Conservation (phyloP, 805 yeast species). For the Ogataea minuta region DNA sequence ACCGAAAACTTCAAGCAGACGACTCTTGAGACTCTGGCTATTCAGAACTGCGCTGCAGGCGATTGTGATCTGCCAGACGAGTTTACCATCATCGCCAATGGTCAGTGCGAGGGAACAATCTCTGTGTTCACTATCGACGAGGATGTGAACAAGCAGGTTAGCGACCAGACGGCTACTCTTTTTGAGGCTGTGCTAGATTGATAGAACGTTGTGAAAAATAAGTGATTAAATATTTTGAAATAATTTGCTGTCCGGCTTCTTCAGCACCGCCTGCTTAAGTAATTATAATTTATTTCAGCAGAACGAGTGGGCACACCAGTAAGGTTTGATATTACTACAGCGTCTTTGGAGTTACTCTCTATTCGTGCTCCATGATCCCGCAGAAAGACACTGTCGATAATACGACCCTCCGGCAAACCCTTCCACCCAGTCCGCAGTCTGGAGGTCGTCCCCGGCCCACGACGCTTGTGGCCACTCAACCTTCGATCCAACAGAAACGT, state of each 20-base stretch:
- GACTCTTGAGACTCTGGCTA: constrained; percentile 22
- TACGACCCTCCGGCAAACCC: constrained; percentile 2
- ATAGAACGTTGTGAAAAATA: no score
- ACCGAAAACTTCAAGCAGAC: constrained; percentile 30
- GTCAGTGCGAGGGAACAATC: constrained; percentile 42
- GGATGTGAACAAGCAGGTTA: constrained; percentile 33
- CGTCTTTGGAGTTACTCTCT: background rate
- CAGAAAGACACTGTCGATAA: constrained; percentile 6
- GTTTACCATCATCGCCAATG: constrained; percentile 30
- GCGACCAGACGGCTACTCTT: constrained; percentile 11
- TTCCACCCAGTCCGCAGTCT: constrained; percentile 1
- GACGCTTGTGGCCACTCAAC: constrained; percentile 18
- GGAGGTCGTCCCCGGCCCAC: constrained; percentile 17
- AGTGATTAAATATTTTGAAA: constrained; percentile 1
- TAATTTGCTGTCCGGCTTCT: no score
- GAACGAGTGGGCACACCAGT: constrained; percentile 9
- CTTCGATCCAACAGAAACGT: constrained; percentile 31
- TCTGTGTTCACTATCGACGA: constrained; percentile 49
- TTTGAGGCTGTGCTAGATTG: constrained; percentile 16
- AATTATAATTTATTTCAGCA: constrained; percentile 2
- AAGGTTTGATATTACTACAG: background rate
- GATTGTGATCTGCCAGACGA: constrained; percentile 46
- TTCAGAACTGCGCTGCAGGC: constrained; percentile 38
- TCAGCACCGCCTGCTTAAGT: constrained; percentile 7
- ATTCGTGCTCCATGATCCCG: constrained; percentile 3